Evolutionary conservation across 1,284 basidiomycete genomes (phyloP).

Genomic region (Entoloma clypeatum): DNA sequence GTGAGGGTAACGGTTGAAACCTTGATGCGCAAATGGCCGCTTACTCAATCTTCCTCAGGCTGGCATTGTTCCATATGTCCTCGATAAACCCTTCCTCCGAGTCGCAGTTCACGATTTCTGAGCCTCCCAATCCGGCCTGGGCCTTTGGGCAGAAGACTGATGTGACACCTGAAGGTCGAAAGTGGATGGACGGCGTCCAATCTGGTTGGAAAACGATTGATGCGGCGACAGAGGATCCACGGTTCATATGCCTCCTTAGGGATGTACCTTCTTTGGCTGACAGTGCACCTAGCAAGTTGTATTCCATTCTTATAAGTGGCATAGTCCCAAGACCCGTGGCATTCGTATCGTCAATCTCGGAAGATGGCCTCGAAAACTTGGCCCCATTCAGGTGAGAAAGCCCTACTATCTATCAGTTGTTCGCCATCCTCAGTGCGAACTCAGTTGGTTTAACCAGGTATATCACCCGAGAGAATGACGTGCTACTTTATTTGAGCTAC

Average conservation of each 20-base stretch:
- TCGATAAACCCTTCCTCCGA: neutral
- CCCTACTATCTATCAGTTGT: neutral
- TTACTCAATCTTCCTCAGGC: too few relatives aligned
- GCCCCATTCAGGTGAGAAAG: conserved; percentile 49
- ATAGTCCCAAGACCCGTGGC: conserved; percentile 66
- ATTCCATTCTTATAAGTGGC: conserved; percentile 54
- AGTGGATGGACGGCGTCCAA: conserved; percentile 49
- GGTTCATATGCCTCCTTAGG: too few relatives aligned
- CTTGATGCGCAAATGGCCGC: too few relatives aligned
- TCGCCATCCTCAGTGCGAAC: neutral
- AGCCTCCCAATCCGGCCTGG: conserved; percentile 57
- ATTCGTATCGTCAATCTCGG: conserved; percentile 58
- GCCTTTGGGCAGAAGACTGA: conserved; percentile 49
- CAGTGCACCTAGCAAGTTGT: conserved; percentile 30
- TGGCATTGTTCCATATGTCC: too few relatives aligned
- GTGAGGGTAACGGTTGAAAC: too few relatives aligned
- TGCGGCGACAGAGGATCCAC: conserved; percentile 41
- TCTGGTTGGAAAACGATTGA: conserved; percentile 57
- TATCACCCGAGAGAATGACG: conserved; percentile 26
- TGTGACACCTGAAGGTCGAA: conserved; percentile 42
- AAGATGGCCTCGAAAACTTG: conserved; percentile 54
- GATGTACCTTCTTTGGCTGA: neutral
- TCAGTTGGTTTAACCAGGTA: conserved; percentile 27
- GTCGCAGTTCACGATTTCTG: conserved; percentile 34
- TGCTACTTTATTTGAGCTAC: conserved; percentile 31